Evolutionary conservation across 108 stramenopile genomes (phyloP), one percentile per base, ranked within the genome.

Genomic region (Epithemia pelagica): DNA sequence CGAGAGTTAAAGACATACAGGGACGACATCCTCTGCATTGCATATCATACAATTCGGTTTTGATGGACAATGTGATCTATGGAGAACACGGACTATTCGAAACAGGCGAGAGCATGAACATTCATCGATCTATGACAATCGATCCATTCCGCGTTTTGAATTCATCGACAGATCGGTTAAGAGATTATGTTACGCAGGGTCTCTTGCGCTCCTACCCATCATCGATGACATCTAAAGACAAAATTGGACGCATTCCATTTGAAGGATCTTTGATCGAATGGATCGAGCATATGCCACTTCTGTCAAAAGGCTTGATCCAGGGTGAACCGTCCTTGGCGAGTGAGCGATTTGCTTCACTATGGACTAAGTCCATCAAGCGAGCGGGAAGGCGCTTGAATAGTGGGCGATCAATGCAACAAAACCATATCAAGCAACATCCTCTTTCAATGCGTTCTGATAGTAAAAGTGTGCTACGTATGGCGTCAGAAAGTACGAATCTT

Each of bases 201-300:
- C 37, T 46, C 37, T 5, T 82, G 19, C 53, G 72, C 2, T 64
- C 69, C 53, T 33, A 73, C 62, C 78, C 78, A 0, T 57, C 37
- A n/a, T 74, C 74, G 7, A 73, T 73, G 28, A 69, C 70, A 30
- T 23, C 57, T 28, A 46, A 59, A 20, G 75, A 82, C 58, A 53
- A 65, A 0, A 31, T 66, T 28, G 73, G 78, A 0, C 55, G 63
- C 30, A 74, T 82, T 31, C 78, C 82, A 8, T 82, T 82, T 67
- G 61, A 79, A 64, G 46, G 64, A 5, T 59, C 33, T 27, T 52
- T 82, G 21, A 23, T 56, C 22, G 73, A 77, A 18, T 82, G 82
- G 80, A 59, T 78, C 27, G 54, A 54, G 0, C 37, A 46, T 5
- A 46, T 46, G 37, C 5, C 37, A 10, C 37, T 46, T 46, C 5